These are phyloP conservation scores for Selaginella moellendorffii DNA, from an alignment of 75 land plant genomes.

Conservation along the genomic window DNA sequence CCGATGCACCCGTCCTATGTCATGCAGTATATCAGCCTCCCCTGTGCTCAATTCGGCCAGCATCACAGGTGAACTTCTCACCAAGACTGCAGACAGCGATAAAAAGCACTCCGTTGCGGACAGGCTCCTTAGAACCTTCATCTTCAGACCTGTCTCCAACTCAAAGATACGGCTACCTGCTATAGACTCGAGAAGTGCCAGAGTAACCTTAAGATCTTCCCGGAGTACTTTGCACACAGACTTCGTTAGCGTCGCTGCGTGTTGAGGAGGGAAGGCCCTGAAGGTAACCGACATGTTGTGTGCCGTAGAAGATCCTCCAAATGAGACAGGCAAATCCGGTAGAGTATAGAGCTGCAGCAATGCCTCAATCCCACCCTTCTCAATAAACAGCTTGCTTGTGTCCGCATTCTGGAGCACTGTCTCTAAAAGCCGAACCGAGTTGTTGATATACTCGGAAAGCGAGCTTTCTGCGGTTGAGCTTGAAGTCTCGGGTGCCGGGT, in stretches of 20 bases:
- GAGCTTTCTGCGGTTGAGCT: slow-evolving; percentile 32
- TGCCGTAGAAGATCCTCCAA: slow-evolving; percentile 76
- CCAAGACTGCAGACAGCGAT: slow-evolving; percentile 46
- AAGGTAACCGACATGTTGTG: slow-evolving; percentile 70
- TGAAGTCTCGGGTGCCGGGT: slow-evolving; percentile 25
- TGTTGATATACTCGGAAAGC: slow-evolving; percentile 60
- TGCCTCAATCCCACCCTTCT: slow-evolving; percentile 84
- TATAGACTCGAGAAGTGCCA: slow-evolving; percentile 32
- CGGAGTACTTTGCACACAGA: slow-evolving; percentile 53
- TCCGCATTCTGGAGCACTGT: slow-evolving; percentile 85
- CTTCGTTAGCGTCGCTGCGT: slow-evolving; percentile 58
- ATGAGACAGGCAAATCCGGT: slow-evolving; percentile 48
- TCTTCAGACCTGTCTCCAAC: slow-evolving; percentile 26
- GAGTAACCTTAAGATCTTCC: slow-evolving; percentile 56
- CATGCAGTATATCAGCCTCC: slow-evolving; percentile 59
- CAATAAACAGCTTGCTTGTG: slow-evolving; percentile 69
- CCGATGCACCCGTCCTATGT: slow-evolving; percentile 48
- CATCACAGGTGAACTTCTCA: slow-evolving; percentile 54
- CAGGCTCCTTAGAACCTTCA: slow-evolving; percentile 38
- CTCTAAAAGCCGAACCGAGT: slow-evolving; percentile 69
- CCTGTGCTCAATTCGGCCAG: slow-evolving; percentile 56
- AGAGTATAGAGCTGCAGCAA: slow-evolving; percentile 63
- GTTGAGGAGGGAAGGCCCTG: slow-evolving; percentile 75
- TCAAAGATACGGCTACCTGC: slow-evolving; percentile 34
- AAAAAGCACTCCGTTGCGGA: slow-evolving; percentile 63